Percentiles rank a stretch among this genome's conserved stretches.
phyloP scores from a whole-genome alignment of 2,329 filamentous ascomycete genomes.

The Phaeosphaeriaceae sp. region DNA sequence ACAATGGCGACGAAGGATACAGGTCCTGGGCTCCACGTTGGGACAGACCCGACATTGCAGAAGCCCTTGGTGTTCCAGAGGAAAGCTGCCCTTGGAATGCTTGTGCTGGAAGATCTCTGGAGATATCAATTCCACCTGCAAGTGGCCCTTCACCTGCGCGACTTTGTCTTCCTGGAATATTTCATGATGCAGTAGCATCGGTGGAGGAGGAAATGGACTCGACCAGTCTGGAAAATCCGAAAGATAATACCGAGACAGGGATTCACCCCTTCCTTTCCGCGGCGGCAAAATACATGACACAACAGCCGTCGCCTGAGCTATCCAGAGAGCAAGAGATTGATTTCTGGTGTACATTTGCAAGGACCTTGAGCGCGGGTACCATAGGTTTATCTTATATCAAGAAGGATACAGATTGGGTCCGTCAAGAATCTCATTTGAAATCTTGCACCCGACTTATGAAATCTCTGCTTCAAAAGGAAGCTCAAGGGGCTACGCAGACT shows the following conservation, averaged over 20 bases:
- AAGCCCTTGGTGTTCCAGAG: background rate
- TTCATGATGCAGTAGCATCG: background rate
- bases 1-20: background rate
- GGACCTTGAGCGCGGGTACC: background rate
- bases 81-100: background rate
- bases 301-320: no score
- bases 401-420: background rate
- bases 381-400: no score
- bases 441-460: background rate
- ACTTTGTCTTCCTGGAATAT: background rate
- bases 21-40: constrained; percentile 1
- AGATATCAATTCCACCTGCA: background rate
- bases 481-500: no score
- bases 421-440: background rate
- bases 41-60: background rate
- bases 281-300: no score
- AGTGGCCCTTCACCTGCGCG: no score
- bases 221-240: background rate
- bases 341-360: background rate
- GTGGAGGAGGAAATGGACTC: background rate
- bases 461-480: background rate
- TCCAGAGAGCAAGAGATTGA: no score
- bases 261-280: background rate
- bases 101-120: no score
- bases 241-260: background rate